phyloP scores from a whole-genome alignment of 2,329 filamentous ascomycete genomes.

The Lecanicillium sp. region DNA sequence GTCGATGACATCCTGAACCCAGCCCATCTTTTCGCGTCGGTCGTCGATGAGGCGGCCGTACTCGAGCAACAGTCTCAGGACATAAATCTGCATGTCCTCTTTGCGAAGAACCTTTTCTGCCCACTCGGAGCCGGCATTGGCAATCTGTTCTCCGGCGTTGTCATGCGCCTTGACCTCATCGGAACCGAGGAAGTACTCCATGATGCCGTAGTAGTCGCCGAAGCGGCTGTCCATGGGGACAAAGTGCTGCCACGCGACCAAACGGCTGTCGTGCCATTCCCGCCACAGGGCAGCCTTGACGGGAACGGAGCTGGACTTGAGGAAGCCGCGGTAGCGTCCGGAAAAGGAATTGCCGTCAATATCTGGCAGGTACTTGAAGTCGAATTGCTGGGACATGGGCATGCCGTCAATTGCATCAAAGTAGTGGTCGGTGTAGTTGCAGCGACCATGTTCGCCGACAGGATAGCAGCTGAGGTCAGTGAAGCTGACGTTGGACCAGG shows the following conservation, averaged over 20 bases:
- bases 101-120: slow-evolving; percentile 58
- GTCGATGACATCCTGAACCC: slow-evolving; percentile 41
- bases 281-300: slow-evolving; percentile 73
- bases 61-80: slow-evolving; percentile 55
- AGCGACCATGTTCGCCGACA: slow-evolving; percentile 27
- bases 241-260: slow-evolving; percentile 74
- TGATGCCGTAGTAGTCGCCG: slow-evolving; percentile 62
- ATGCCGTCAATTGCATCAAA: slow-evolving; percentile 32
- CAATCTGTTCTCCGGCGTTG: slow-evolving; percentile 54
- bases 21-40: slow-evolving; percentile 44
- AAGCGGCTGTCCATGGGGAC: slow-evolving; percentile 72
- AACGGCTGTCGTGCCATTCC: slow-evolving; percentile 72
- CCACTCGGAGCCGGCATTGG: slow-evolving; percentile 58
- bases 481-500: slow-evolving; percentile 44
- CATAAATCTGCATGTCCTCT: slow-evolving; percentile 70
- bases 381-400: slow-evolving; percentile 45
- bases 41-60: slow-evolving; percentile 51
- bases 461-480: slow-evolving; percentile 46
- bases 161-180: slow-evolving; percentile 41
- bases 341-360: slow-evolving; percentile 70
- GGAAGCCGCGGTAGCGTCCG: slow-evolving; percentile 60
- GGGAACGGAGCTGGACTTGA: slow-evolving; percentile 60
- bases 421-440: slow-evolving; percentile 41
- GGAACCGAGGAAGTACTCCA: slow-evolving; percentile 68
- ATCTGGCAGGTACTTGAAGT: slow-evolving; percentile 64